phyloP scores from a whole-genome alignment of 208 protist species.

The Leishmania mexicana region DNA sequence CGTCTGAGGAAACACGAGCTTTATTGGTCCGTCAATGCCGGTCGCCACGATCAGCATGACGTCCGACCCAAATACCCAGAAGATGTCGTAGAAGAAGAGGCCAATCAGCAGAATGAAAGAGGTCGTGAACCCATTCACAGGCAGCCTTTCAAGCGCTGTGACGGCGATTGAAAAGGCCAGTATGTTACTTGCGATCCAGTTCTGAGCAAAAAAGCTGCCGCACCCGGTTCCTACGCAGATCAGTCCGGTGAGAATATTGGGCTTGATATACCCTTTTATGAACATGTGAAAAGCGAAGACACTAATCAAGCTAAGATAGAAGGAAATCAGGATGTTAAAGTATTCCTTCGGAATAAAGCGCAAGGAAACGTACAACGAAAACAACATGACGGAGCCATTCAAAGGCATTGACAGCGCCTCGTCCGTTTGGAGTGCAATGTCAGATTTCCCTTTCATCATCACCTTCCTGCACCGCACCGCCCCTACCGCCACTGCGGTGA shows the following conservation, averaged over 20 bases:
- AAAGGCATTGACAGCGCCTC: conserved; percentile 79
- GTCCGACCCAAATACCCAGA: conserved; percentile 98
- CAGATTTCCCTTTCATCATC: conserved; percentile 31
- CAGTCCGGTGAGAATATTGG: conserved; percentile 68
- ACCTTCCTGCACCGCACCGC: conserved; percentile 41
- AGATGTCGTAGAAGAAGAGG: conserved; percentile 98
- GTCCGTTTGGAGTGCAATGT: conserved; percentile 42
- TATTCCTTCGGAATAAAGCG: conserved; percentile 82
- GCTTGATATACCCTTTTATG: conserved; percentile 52
- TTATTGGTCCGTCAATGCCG: conserved; percentile 95
- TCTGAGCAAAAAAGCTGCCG: conserved; percentile 74
- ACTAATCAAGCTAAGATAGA: conserved; percentile 73
- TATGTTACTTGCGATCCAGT: conserved; percentile 96
- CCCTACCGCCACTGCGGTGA: conserved; percentile 53
- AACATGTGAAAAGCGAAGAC: conserved; percentile 73
- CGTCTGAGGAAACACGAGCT: conserved; percentile 93
- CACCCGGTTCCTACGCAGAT: conserved; percentile 58
- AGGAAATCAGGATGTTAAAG: conserved; percentile 69
- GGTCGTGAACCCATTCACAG: conserved; percentile 59
- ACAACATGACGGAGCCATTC: conserved; percentile 79
- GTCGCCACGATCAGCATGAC: conserved; percentile 97
- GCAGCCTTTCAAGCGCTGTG: conserved; percentile 56
- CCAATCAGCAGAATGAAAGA: conserved; percentile 84
- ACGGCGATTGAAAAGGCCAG: conserved; percentile 93
- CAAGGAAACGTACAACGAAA: conserved; percentile 75